Evolutionary conservation across 1,284 basidiomycete species (phyloP), one percentile per base, ranked within the genome.

Genomic region (Uromyces viciae-fabae): DNA sequence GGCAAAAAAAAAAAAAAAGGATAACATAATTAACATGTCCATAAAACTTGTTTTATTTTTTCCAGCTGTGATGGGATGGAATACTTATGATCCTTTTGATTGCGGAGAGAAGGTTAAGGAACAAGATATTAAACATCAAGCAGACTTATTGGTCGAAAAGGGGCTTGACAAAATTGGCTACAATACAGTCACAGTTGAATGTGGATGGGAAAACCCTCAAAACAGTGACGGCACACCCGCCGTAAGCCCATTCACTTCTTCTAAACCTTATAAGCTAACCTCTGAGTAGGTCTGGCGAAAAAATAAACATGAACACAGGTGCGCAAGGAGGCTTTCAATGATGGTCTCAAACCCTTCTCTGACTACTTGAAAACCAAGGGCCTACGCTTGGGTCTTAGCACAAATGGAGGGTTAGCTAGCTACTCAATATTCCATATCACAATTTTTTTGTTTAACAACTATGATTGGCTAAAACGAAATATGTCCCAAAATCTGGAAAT

Each of bases 41-140:
- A n/a, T n/a, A n/a, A n/a, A n/a, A n/a, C n/a, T n/a, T n/a, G n/a
- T n/a, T 28, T 1, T 14, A 46, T 36, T 7, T 49, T 11, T 8
- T 49, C 0, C 52, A 76, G 74, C 74, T 31, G 11, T 42, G 38
- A 43, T 76, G 74, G 74, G 74, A 2, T 76, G 74, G 74, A 76
- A 38, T 31, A 46, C 74, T 52, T 36, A 64, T 31, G 62, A 33
- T 36, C 25, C 40, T 33, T 52, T 64, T 17, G 60, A 22, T 0
- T 76, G 74, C 52, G 42, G 28, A 5, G 28, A 60, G 28, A 31
- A 49, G 19, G 0, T 62, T 42, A 31, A 9, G 25, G 74, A 76
- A 4, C n/a, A 66, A 3, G 3, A 46, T 11, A 14, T 76, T 14
- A 64, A 46, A 2, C 2, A 22, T 2, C 19, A 52, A 22, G 74